phyloP scores from a whole-genome alignment of 306 rosid species.

The Alnus rubra region DNA sequence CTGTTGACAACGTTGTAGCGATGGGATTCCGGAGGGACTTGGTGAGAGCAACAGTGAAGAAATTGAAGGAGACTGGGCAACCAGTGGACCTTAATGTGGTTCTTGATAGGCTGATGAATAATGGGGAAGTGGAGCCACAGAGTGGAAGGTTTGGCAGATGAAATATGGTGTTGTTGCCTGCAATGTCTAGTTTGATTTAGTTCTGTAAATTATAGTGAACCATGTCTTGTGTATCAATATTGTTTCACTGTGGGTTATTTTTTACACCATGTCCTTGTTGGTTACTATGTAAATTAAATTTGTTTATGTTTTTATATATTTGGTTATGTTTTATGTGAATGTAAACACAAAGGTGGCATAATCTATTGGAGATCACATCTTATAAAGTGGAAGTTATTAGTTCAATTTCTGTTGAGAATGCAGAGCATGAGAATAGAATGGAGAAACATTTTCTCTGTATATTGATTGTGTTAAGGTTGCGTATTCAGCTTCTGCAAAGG shows the following conservation, averaged over 20 bases:
- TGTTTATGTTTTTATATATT: neutral
- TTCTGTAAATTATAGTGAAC: neutral
- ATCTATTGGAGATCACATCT: too few relatives aligned
- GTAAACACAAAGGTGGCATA: neutral
- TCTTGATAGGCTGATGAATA: conserved; percentile 43
- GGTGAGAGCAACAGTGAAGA: conserved; percentile 47
- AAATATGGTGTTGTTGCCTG: neutral
- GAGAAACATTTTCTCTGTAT: too few relatives aligned
- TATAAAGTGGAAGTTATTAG: too few relatives aligned
- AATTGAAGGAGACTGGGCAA: conserved; percentile 45
- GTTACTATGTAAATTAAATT: neutral
- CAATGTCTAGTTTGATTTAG: neutral
- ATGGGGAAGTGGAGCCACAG: conserved; percentile 22
- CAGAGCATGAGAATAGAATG: too few relatives aligned
- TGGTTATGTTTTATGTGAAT: neutral
- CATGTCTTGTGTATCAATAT: neutral
- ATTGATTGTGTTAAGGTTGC: too few relatives aligned
- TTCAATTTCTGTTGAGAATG: too few relatives aligned
- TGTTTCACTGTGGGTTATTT: neutral
- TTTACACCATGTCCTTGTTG: neutral
- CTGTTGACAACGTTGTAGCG: conserved; percentile 42
- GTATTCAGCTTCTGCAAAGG: too few relatives aligned
- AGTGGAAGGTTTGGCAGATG: conserved; percentile 17
- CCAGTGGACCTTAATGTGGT: conserved; percentile 43
- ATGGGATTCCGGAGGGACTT: conserved; percentile 55